phyloP scores from a whole-genome alignment of 805 yeast species.

The Yamadazyma phyllophila region DNA sequence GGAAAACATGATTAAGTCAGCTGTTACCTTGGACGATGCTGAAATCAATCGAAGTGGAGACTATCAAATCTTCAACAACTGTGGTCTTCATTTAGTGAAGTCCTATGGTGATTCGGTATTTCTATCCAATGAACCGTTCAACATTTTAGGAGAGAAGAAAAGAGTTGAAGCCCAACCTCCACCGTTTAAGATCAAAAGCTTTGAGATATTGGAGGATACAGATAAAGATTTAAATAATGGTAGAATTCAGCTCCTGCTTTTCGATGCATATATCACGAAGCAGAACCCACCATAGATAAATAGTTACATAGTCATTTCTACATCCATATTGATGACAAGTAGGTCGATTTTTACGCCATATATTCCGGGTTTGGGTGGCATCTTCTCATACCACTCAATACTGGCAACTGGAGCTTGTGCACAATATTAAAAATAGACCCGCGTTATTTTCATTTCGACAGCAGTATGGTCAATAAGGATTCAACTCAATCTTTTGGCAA shows the following conservation, averaged over 20 bases:
- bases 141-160: constrained; percentile 11
- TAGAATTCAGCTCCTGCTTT: constrained; percentile 35
- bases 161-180: not conserved
- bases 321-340: not conserved
- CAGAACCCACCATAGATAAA: constrained; percentile 36
- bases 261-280: constrained; percentile 40
- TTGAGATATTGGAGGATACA: constrained; percentile 37
- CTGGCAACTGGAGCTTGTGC: too few relatives aligned
- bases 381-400: too few relatives aligned
- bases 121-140: constrained; percentile 10
- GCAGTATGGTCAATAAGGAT: not conserved
- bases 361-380: not conserved
- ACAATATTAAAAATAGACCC: not conserved
- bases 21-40: constrained; percentile 28
- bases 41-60: constrained; percentile 35
- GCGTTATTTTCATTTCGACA: constrained; percentile 2
- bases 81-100: constrained; percentile 22
- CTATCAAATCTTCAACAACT: constrained; percentile 27
- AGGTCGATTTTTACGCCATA: not conserved
- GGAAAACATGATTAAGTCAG: constrained; percentile 14
- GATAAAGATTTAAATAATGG: constrained; percentile 27
- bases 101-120: constrained; percentile 6
- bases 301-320: not conserved
- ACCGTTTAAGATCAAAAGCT: constrained; percentile 32
- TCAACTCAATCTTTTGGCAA: constrained; percentile 2